Base-by-base conservation (phyloP, 495 filamentous ascomycete genomes). In the Achaetomiella virescens region DNA sequence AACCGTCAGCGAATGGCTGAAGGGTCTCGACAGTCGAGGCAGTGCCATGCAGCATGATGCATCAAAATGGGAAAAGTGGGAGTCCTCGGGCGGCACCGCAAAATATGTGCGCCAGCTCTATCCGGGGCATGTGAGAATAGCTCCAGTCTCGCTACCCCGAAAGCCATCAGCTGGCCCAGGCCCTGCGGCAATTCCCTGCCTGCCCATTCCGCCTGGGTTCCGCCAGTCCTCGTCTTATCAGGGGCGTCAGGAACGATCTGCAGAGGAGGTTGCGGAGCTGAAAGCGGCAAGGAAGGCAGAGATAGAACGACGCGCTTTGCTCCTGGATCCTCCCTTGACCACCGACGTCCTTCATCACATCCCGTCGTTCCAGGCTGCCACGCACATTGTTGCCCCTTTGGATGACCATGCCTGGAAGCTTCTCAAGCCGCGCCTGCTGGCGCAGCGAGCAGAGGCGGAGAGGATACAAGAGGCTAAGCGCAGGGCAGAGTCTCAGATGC, bases 31-130 rank as follows among this genome's bases (percentile, higher is more conserved):
- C 38, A 67, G 57, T 11, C 76, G 79, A 53, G 83, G 86, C n/a
- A 80, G 78, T 54, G 73, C 81, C 29, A 52, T 72, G 17, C 75
- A 78, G 36, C 70, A 73, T 22, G 82, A 88, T 59, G 72, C 80
- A 18, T 70, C 76, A 20, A 81, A 83, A 25, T 90, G 87, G 82
- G 88, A 90, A 63, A 81, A 79, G 48, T 91, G 83, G 78, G 83
- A 85, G 51, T 68, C 68, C 15, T 66, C 69, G 47, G 75, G 78
- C n/a, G 76, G 77, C 18, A 40, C 78, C 54, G 38, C 12, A 67
- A 64, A 58, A 72, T 77, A 64, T 63, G 59, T n/a, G 66, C 58
- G n/a, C 5, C 51, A 59, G n/a, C 53, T 68, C 7, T 62, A 70
- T 36, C 68, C 66, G 15, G 62, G 61, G 18, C 53, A 61, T 21